Conservation (phyloP, 169 alveolate genomes). For the Toxoplasma gondii region DNA sequence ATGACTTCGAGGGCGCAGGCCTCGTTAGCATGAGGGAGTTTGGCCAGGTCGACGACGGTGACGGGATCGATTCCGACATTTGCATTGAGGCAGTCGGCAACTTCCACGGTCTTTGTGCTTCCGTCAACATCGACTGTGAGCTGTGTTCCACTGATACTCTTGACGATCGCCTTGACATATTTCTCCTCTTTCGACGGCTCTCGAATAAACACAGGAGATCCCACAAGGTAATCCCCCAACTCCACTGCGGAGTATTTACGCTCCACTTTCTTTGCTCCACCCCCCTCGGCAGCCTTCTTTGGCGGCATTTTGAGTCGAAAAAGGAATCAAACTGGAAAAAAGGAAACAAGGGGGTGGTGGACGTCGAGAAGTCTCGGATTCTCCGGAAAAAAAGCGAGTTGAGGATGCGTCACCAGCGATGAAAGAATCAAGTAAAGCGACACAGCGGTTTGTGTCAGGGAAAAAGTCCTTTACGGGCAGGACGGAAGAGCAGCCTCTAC, state of each 20-base stretch:
- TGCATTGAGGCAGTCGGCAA: slow-evolving; percentile 55
- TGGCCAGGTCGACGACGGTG: slow-evolving; percentile 90
- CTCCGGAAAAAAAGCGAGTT: no score
- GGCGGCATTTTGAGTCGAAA: neutral
- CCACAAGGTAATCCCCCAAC: slow-evolving; percentile 59
- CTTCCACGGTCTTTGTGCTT: slow-evolving; percentile 17
- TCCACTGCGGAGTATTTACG: slow-evolving; percentile 60
- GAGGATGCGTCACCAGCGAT: no score
- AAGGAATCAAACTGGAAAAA: neutral
- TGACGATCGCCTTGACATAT: slow-evolving; percentile 48
- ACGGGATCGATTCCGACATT: slow-evolving; percentile 77
- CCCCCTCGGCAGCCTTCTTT: slow-evolving; percentile 38
- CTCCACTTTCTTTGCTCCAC: slow-evolving; percentile 29
- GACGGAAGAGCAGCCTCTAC: no score
- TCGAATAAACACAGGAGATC: slow-evolving; percentile 51
- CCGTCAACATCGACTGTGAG: slow-evolving; percentile 57
- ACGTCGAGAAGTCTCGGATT: neutral
- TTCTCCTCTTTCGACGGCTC: slow-evolving; percentile 44
- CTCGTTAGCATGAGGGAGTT: slow-evolving; percentile 89
- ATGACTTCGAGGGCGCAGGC: slow-evolving; percentile 90
- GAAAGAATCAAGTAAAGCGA: no score
- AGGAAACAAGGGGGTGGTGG: neutral
- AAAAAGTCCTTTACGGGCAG: no score
- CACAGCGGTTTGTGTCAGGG: no score
- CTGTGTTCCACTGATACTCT: slow-evolving; percentile 33